Base-by-base conservation (phyloP, 2,329 filamentous ascomycete species). In the Botryotinia convoluta region DNA sequence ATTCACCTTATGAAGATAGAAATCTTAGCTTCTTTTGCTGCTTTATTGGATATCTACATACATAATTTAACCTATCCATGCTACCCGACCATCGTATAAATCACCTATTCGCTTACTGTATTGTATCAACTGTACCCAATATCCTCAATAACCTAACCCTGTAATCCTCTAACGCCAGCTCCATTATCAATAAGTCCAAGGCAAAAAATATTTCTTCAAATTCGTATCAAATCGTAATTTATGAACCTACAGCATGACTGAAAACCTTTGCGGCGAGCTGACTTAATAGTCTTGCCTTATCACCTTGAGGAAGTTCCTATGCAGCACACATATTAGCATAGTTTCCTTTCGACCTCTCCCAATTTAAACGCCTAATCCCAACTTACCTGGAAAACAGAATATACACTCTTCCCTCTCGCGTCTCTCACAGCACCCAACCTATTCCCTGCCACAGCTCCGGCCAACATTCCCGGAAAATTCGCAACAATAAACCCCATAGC, bases 401-500 rank as follows among this genome's bases (percentile, higher is more conserved):
- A 98, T 9, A 99, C 96, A 80, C 93, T 97, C 90, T 98, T 98
- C 35, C 95, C 95, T 83, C 91, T 94, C 45, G 92, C 90, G 83
- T 99, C 96, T 73, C 96, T 87, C 32, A 99, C 89, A 10, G 93
- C 93, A 0, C 96, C 96, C n/a, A 98, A 84, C 69, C 95, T 85
- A 83, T 98, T 98, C 18, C 96, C 96, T 0, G 95, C 95, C 3
- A 98, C 95, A 3, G 93, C 94, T 4, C 96, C 96, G 0, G 95
- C 95, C 54, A 98, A 83, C 79, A 95, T 87, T 0, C 96, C 96
- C 0, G 95, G 93, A 67, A 98, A 89, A 81, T 98, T 98, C 42
- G 92, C 96, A 39, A 98, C 88, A 77, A 99, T 99, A 82, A 98
- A 98, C 0, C 96, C 96, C 82, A 99, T 88, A 4, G 94, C 93